Percentiles rank a stretch among this genome's conserved stretches.
Evolutionary conservation across 2,329 filamentous ascomycete genomes (phyloP).

Genomic region (Onygenales sp.): DNA sequence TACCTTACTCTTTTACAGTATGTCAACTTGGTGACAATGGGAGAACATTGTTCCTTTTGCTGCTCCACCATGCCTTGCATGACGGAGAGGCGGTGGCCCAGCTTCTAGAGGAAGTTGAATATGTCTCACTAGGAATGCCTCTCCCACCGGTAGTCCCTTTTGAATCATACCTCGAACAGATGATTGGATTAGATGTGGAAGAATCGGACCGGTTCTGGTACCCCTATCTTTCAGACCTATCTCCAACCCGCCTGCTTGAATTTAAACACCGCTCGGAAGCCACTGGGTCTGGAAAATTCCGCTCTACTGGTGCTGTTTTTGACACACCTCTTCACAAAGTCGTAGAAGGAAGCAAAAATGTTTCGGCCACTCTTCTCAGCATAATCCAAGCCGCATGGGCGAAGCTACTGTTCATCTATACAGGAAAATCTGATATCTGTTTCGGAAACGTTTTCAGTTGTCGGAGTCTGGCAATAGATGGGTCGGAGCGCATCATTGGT

Average conservation of each 20-base stretch:
- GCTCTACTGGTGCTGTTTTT: constrained; percentile 10
- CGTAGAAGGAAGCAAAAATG: constrained; percentile 43
- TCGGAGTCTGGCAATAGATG: constrained; percentile 56
- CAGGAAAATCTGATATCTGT: constrained; percentile 57
- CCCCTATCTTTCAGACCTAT: constrained; percentile 44
- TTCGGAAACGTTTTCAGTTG: constrained; percentile 84
- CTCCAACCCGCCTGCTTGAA: constrained; percentile 28
- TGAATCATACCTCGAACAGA: constrained; percentile 53
- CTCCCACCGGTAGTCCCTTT: constrained; percentile 49
- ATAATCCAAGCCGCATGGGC: constrained; percentile 67
- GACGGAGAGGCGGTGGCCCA: constrained; percentile 68
- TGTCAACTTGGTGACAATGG: constrained; percentile 7
- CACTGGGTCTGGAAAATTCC: neutral
- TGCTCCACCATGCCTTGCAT: constrained; percentile 74
- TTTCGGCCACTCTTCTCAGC: constrained; percentile 55
- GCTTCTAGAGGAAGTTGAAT: constrained; percentile 62
- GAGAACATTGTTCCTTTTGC: constrained; percentile 30
- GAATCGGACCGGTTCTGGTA: constrained; percentile 59
- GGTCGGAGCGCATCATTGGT: constrained; percentile 64
- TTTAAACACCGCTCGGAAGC: neutral
- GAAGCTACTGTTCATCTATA: constrained; percentile 49
- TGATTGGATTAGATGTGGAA: constrained; percentile 40
- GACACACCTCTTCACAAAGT: constrained; percentile 24
- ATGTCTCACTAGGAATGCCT: constrained; percentile 37
- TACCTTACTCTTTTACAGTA: constrained; percentile 21